Evolutionary conservation across 2,329 filamentous ascomycete genomes (phyloP).

Genomic region (Phialophora verrucosa): DNA sequence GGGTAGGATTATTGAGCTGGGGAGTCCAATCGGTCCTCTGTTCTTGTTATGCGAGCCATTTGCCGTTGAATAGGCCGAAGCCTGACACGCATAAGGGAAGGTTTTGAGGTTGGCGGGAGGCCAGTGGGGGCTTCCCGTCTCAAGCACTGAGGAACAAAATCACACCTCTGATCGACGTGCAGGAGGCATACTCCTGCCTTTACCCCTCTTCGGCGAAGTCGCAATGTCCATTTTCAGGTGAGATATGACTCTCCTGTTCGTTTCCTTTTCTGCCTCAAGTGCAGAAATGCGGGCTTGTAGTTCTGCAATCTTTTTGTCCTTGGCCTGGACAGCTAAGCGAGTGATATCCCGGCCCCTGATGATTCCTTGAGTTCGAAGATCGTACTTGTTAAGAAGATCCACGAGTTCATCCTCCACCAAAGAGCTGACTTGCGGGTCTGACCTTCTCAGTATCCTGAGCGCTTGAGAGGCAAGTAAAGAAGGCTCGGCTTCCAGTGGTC

Average conservation of each 20-base stretch:
- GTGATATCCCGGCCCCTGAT: constrained; percentile 69
- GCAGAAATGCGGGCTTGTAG: constrained; percentile 68
- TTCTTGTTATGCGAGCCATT: background rate
- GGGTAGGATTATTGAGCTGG: background rate
- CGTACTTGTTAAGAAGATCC: constrained; percentile 60
- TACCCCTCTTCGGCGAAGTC: constrained; percentile 35
- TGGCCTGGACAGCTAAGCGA: constrained; percentile 65
- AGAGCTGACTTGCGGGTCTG: constrained; percentile 45
- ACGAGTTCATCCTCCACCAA: constrained; percentile 47
- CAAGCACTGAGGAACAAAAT: constrained; percentile 3
- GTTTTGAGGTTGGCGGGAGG: background rate
- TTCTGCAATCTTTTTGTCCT: constrained; percentile 68
- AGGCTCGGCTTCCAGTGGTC: constrained; percentile 42
- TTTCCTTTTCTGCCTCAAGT: constrained; percentile 62
- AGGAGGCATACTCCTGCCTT: constrained; percentile 11
- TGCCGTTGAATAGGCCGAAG: background rate
- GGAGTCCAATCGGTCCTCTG: background rate
- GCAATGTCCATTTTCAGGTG: constrained; percentile 44
- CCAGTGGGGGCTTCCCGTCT: background rate
- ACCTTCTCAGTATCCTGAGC: constrained; percentile 42
- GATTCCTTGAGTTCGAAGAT: constrained; percentile 65
- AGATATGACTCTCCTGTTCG: constrained; percentile 55
- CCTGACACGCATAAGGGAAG: background rate
- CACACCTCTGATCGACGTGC: constrained; percentile 27
- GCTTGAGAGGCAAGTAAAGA: constrained; percentile 42